Evolutionary conservation across 169 alveolate species (phyloP), one percentile per base, ranked within the genome.

Genomic region (Eimeria necatrix): DNA sequence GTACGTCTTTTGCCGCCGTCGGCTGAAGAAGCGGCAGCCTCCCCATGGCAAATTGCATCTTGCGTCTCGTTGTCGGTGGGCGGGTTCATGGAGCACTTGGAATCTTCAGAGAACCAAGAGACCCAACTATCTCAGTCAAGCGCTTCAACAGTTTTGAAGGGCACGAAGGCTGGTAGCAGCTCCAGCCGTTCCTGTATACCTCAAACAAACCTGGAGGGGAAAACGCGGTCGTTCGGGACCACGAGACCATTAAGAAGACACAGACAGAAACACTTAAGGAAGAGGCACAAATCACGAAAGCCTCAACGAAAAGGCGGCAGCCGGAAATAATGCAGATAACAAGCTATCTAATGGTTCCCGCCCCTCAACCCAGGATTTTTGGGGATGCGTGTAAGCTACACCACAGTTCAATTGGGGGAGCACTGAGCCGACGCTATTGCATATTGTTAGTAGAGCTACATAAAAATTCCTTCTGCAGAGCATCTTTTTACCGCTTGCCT

Each of bases 1-100:
- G 78, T 84, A 24, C 91, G 78, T 8, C 48, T 84, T 78, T 53
- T 84, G 91, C 76, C 91, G n/a, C 71, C 91, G 26, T 14, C 52
- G 46, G 22, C 78, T 12, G 70, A 84, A 3, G 91, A 32, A 52
- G 73, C 61, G 8, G 26, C 91, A 3, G 64, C 76, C 6, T 84
- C 91, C 22, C 91, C 91, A 7, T 84, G 91, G 91, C 76, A 56
- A 2, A 18, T 84, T 32, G 91, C 60, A 53, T 84, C 91, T 41
- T 84, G 91, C 49, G 91, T 84, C 41, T 56, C 78, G 2, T 59
- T 84, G 18, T 84, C 91, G 32, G n/a, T 84, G 10, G 91, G 91
- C 24, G 76, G 91, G 12, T 84, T 84, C 48, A 8, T n/a, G 59
- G 78, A 84, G 48, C 26, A 9, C 91, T 5, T 52, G 4, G 2